Conservation (phyloP, 805 yeast genomes). For the Candida ovalis region DNA sequence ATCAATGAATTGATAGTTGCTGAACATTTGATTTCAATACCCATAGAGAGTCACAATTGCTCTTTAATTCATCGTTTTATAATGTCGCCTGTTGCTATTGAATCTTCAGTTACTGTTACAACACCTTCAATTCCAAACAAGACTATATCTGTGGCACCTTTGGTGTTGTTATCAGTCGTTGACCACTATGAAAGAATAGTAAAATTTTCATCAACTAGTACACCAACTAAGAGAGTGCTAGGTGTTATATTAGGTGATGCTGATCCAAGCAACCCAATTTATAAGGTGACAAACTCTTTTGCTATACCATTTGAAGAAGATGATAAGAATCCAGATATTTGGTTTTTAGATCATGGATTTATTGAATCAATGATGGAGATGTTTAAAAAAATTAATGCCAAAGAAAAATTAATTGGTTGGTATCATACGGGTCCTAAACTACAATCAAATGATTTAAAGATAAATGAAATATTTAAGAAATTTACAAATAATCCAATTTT, state of each 20-base stretch:
- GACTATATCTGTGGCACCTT: constrained; percentile 88
- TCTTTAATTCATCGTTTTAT: not conserved
- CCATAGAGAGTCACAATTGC: not conserved
- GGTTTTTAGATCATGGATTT: constrained; percentile 96
- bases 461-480: constrained; percentile 83
- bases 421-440: constrained; percentile 97
- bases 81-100: constrained; percentile 2
- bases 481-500: constrained; percentile 79
- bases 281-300: constrained; percentile 85
- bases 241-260: constrained; percentile 92
- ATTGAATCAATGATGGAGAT: constrained; percentile 95
- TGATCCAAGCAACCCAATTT: constrained; percentile 39
- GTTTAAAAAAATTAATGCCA: constrained; percentile 97
- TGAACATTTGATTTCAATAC: too few species aligned
- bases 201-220: constrained; percentile 18
- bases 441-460: constrained; percentile 80
- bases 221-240: constrained; percentile 70
- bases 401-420: constrained; percentile 97
- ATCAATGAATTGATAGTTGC: too few species aligned
- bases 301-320: constrained; percentile 99
- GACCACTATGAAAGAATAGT: constrained; percentile 93
- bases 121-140: constrained; percentile 11
- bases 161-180: constrained; percentile 88
- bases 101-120: not conserved
- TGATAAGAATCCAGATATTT: constrained; percentile 82